Percentiles rank a stretch among this genome's conserved stretches.
phyloP scores from a whole-genome alignment of 2,329 filamentous ascomycete genomes.

The Trichoderma harzianum region DNA sequence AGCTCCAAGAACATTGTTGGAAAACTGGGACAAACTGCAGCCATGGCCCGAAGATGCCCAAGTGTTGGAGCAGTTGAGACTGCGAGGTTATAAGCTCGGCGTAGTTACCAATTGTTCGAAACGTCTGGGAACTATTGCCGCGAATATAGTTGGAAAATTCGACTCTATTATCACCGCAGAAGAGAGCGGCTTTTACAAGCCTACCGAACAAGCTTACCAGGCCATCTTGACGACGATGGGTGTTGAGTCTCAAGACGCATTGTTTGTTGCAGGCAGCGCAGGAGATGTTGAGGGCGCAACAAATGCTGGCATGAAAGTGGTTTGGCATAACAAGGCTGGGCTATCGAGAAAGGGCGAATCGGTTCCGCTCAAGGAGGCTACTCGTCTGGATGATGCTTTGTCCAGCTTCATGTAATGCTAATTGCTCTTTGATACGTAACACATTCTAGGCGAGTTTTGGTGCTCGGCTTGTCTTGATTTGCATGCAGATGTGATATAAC shows the following conservation, averaged over 20 bases:
- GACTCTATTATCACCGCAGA: background rate
- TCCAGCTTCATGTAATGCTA: background rate
- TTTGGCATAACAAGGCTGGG: background rate
- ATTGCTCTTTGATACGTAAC: too few species aligned
- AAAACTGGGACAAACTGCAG: background rate
- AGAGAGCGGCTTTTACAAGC: background rate
- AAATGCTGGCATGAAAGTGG: background rate
- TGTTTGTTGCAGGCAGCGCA: background rate
- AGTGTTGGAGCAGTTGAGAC: background rate
- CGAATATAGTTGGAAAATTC: background rate
- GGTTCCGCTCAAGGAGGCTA: background rate
- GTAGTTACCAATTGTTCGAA: background rate
- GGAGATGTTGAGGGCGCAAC: background rate
- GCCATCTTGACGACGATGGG: background rate
- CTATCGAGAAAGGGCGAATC: background rate
- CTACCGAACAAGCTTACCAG: background rate
- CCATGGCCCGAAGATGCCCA: background rate
- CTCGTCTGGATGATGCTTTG: background rate
- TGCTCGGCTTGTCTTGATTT: too few species aligned
- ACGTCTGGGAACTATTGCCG: background rate
- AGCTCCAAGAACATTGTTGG: background rate
- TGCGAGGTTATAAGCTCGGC: background rate
- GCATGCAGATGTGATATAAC: too few species aligned
- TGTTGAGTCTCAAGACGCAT: background rate
- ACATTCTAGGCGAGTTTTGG: too few species aligned